These are phyloP conservation scores for Narthecium ossifragum DNA, from an alignment of 106 monocot species.

Conservation along the genomic window DNA sequence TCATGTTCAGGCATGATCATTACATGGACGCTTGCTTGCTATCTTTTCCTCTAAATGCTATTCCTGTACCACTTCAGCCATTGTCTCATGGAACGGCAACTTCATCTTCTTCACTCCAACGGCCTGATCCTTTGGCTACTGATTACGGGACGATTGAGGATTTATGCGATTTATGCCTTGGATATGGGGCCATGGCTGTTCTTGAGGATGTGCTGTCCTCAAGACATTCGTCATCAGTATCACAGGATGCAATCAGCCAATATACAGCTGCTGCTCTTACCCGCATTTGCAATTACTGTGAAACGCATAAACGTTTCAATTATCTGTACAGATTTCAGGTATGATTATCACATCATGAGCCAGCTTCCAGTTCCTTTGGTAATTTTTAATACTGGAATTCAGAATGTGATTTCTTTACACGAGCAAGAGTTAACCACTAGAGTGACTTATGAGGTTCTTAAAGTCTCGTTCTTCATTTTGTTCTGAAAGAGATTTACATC, in stretches of 20 bases:
- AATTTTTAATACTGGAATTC: neutral
- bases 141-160: constrained; percentile 96
- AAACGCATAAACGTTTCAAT: constrained; percentile 86
- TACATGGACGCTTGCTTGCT: constrained; percentile 85
- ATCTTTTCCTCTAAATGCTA: constrained; percentile 60
- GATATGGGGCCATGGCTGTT: constrained; percentile 71
- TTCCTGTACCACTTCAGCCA: constrained; percentile 38
- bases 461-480: no score
- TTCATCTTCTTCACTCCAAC: constrained; percentile 47
- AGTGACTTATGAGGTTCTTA: no score
- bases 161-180: constrained; percentile 78
- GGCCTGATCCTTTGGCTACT: constrained; percentile 72
- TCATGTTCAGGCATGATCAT: constrained; percentile 94
- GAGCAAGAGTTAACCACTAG: no score
- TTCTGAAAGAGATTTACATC: no score
- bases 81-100: constrained; percentile 22
- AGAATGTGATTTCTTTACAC: neutral
- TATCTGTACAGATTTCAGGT: constrained; percentile 94
- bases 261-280: constrained; percentile 49
- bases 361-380: neutral
- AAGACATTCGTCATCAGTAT: constrained; percentile 26
- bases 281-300: constrained; percentile 87
- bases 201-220: constrained; percentile 49
- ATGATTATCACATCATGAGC: no score
- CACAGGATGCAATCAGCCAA: constrained; percentile 46